These are phyloP conservation scores for Dentipellis sp. DNA, from an alignment of 768 basidiomycete genomes.

Conservation along the genomic window DNA sequence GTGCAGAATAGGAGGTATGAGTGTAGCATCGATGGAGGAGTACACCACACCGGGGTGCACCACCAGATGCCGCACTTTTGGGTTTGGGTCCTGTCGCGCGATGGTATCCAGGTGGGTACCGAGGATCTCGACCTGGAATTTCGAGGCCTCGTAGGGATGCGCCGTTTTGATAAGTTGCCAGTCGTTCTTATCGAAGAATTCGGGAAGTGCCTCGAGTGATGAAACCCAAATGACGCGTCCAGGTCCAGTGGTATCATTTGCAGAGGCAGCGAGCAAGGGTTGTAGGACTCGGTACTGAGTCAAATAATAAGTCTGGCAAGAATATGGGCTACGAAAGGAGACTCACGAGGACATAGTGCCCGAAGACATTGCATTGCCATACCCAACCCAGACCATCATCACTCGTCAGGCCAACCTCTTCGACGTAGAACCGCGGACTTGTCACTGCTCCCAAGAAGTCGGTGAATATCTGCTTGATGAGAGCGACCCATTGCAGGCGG, in stretches of 20 bases:
- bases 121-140: conserved; percentile 73
- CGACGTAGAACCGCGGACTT: conserved; percentile 45
- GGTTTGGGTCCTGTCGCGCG: conserved; percentile 22
- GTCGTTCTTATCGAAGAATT: conserved; percentile 51
- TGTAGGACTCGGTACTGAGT: conserved; percentile 56
- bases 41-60: conserved; percentile 63
- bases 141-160: conserved; percentile 60
- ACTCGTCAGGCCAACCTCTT: conserved; percentile 49
- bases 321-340: background rate
- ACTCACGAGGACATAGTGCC: conserved; percentile 70
- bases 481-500: conserved; percentile 39
- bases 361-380: conserved; percentile 82
- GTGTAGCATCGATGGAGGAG: conserved; percentile 47
- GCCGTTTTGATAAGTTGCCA: conserved; percentile 58
- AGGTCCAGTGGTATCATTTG: conserved; percentile 24
- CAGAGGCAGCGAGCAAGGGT: conserved; percentile 37
- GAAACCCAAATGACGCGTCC: conserved; percentile 75
- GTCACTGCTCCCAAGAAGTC: conserved; percentile 35
- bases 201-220: conserved; percentile 52
- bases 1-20: conserved; percentile 37
- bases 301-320: conserved; percentile 2
- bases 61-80: conserved; percentile 44
- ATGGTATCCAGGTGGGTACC: conserved; percentile 42
- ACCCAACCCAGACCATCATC: conserved; percentile 68
- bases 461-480: conserved; percentile 37